Conservation (phyloP, 148 eudicot genomes). For the Chenopodium album region DNA sequence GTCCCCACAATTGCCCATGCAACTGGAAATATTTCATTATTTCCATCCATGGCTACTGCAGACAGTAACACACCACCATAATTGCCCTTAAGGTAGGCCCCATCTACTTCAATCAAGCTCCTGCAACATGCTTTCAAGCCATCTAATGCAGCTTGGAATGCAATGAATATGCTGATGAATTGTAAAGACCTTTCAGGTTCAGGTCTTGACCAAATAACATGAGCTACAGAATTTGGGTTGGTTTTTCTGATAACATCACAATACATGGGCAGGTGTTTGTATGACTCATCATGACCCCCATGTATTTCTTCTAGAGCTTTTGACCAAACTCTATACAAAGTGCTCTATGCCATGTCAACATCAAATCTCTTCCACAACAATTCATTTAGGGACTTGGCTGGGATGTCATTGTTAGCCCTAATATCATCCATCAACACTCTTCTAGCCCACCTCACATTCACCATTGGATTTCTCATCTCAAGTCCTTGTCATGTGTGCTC, state of each 20-base stretch:
- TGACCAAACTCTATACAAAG: not conserved
- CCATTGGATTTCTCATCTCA: not conserved
- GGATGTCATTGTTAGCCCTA: not conserved
- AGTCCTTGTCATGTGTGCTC: not conserved
- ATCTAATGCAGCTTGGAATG: not conserved
- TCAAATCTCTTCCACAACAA: not conserved
- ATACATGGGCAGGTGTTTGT: not conserved
- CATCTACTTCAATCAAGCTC: not conserved
- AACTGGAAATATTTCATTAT: not conserved
- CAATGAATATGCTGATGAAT: not conserved
- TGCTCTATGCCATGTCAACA: not conserved
- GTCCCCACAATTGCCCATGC: not conserved
- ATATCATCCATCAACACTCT: not conserved
- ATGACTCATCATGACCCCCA: not conserved
- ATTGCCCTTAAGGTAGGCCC: not conserved
- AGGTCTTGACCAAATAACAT: not conserved
- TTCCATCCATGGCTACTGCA: not conserved
- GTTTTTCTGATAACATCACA: not conserved
- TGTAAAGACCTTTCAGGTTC: not conserved
- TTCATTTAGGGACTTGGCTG: not conserved
- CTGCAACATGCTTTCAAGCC: not conserved
- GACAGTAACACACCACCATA: not conserved
- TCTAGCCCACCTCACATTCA: not conserved
- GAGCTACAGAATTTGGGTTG: not conserved
- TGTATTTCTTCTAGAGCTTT: not conserved